A percentile compares a stretch with the other conserved stretches of the same genome.
phyloP scores from a whole-genome alignment of 1,284 basidiomycete species.

The Apiotrichum akiyoshidainum region DNA sequence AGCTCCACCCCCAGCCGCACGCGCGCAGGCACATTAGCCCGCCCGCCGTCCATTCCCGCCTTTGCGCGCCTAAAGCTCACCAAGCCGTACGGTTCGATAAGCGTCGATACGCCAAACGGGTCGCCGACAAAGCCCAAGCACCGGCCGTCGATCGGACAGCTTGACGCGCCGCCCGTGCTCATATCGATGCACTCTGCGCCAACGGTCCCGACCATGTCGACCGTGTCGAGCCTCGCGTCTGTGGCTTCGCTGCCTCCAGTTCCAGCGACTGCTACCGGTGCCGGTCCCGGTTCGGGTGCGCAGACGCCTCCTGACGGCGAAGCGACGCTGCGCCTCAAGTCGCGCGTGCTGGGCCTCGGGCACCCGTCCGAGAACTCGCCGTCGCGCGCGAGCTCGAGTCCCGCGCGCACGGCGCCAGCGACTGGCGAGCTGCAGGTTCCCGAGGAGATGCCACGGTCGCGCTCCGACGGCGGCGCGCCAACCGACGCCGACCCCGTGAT shows the following conservation, averaged over 20 bases:
- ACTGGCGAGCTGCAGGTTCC: not conserved
- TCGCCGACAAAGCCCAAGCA: constrained; percentile 7
- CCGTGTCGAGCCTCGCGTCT: not conserved
- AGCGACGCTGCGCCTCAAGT: constrained; percentile 16
- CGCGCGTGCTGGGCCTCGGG: constrained; percentile 16
- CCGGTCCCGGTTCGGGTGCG: too few species aligned
- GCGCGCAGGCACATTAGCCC: not conserved
- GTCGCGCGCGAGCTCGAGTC: constrained; percentile 12
- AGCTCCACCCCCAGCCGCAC: not conserved
- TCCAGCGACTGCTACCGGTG: not conserved
- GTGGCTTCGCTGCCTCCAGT: not conserved
- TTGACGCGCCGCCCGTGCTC: not conserved
- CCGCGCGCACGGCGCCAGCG: not conserved
- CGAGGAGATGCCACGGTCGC: constrained; percentile 14
- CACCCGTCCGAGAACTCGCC: constrained; percentile 17
- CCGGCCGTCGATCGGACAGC: not conserved
- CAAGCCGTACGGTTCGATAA: constrained; percentile 11
- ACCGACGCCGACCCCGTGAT: constrained; percentile 21
- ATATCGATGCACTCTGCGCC: not conserved
- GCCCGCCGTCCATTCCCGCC: constrained; percentile 14
- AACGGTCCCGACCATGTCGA: not conserved
- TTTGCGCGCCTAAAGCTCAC: constrained; percentile 12
- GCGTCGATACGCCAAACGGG: constrained; percentile 7
- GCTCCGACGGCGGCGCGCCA: constrained; percentile 10
- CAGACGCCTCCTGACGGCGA: constrained; percentile 6